Conservation (phyloP, 176 grass and related monocot genomes). For the Oryza rufipogon region DNA sequence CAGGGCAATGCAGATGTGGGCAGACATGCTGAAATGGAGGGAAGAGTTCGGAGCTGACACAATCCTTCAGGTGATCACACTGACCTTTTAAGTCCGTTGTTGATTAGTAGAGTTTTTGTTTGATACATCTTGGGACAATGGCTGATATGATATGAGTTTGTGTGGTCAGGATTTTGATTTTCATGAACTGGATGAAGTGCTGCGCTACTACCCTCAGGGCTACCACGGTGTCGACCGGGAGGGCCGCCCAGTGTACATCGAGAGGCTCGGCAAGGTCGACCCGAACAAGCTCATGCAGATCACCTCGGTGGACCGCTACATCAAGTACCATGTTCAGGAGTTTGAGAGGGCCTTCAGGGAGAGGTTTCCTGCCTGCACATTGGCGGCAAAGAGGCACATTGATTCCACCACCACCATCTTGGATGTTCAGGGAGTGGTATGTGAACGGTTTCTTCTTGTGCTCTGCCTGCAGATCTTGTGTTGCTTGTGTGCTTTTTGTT, state of each 20-base stretch:
- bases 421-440: conserved; percentile 97
- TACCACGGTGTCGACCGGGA: conserved; percentile 89
- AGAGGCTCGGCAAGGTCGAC: conserved; percentile 94
- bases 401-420: conserved; percentile 86
- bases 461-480: neutral
- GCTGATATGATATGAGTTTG: neutral
- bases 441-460: conserved; percentile 15
- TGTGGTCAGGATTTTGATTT: conserved; percentile 84
- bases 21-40: conserved; percentile 94
- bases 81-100: neutral
- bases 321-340: conserved; percentile 98
- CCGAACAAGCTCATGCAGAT: conserved; percentile 83
- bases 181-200: conserved; percentile 78
- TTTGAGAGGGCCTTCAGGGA: conserved; percentile 96
- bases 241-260: conserved; percentile 88
- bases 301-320: conserved; percentile 87
- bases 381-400: conserved; percentile 94
- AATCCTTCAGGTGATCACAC: conserved; percentile 72
- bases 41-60: conserved; percentile 87
- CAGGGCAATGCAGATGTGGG: conserved; percentile 95
- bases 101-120: neutral
- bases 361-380: conserved; percentile 91
- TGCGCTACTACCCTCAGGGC: conserved; percentile 84
- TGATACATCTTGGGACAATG: neutral
- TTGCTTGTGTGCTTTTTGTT: neutral